A percentile compares a stretch with the other conserved stretches of the same genome.
Evolutionary conservation across 495 filamentous ascomycete genomes (phyloP).

Genomic region (Sphaerosporella brunnea): DNA sequence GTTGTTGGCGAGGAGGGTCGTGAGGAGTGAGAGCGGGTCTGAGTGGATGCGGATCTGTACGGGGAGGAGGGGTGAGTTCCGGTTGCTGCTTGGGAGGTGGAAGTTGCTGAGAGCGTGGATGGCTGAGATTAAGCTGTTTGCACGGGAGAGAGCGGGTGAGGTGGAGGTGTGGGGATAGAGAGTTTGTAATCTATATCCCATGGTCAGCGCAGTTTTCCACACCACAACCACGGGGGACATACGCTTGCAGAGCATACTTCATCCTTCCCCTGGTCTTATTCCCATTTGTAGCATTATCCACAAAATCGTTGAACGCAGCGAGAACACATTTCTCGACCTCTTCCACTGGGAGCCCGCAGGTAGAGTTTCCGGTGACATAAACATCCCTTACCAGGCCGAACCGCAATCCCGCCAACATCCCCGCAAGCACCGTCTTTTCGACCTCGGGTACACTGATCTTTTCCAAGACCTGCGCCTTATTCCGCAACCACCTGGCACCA

Average conservation of each 20-base stretch:
- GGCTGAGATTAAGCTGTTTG: constrained; percentile 45
- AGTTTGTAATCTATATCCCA: no score
- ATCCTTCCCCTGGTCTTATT: constrained; percentile 50
- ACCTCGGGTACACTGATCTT: constrained; percentile 13
- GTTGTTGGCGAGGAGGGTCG: constrained; percentile 79
- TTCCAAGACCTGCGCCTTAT: constrained; percentile 13
- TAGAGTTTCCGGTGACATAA: constrained; percentile 12
- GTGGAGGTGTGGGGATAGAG: constrained; percentile 17
- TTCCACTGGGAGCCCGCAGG: constrained; percentile 8
- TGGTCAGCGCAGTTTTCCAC: no score
- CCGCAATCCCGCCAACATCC: constrained; percentile 18
- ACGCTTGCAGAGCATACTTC: constrained; percentile 49
- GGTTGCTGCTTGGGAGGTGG: constrained; percentile 67
- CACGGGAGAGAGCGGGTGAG: constrained; percentile 20
- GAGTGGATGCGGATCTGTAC: constrained; percentile 71
- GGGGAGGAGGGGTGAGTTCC: constrained; percentile 65
- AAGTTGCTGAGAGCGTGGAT: constrained; percentile 80
- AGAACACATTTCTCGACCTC: constrained; percentile 42
- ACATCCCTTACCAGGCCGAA: constrained; percentile 20
- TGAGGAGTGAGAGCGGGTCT: constrained; percentile 69
- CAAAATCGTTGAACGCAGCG: constrained; percentile 39
- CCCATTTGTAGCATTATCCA: constrained; percentile 61
- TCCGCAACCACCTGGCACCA: constrained; percentile 15
- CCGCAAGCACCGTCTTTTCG: constrained; percentile 17
- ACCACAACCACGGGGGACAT: no score